Percentiles rank a stretch among this genome's conserved stretches.
phyloP scores from a whole-genome alignment of 1,284 basidiomycete species.

The Flammula alnicola region DNA sequence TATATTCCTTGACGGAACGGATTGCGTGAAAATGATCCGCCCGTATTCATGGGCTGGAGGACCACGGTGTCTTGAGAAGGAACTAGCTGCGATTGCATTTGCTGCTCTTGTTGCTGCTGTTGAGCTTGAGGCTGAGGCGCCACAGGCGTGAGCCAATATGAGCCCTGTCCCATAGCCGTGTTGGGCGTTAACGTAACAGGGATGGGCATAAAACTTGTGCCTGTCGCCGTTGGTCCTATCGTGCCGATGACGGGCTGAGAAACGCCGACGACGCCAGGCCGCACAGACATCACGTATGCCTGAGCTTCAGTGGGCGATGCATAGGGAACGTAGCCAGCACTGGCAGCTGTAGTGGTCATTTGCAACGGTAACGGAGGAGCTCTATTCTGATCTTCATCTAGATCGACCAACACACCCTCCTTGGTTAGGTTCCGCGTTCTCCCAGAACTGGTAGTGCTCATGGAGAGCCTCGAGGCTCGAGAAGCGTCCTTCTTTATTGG shows the following conservation, averaged over 20 bases:
- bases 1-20: constrained; percentile 49
- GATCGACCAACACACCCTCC: constrained; percentile 27
- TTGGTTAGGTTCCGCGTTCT: constrained; percentile 17
- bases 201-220: constrained; percentile 21
- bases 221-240: constrained; percentile 16
- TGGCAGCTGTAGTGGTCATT: constrained; percentile 11
- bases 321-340: not conserved
- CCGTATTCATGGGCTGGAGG: constrained; percentile 42
- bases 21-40: constrained; percentile 46
- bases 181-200: constrained; percentile 22
- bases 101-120: constrained; percentile 11
- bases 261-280: constrained; percentile 32
- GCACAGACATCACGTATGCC: constrained; percentile 55
- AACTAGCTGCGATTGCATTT: constrained; percentile 4
- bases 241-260: constrained; percentile 23
- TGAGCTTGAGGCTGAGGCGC: constrained; percentile 14
- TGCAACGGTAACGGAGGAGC: constrained; percentile 22
- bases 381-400: constrained; percentile 16
- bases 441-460: constrained; percentile 21
- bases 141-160: constrained; percentile 28
- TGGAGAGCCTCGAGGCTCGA: constrained; percentile 33
- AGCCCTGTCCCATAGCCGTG: constrained; percentile 21
- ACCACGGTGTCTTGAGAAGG: constrained; percentile 23
- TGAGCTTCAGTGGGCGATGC: constrained; percentile 57
- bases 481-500: constrained; percentile 49